A percentile compares a stretch with the other conserved stretches of the same genome.
Evolutionary conservation across 1,284 basidiomycete genomes (phyloP).

Genomic region (Fomitiporia mediterranea): DNA sequence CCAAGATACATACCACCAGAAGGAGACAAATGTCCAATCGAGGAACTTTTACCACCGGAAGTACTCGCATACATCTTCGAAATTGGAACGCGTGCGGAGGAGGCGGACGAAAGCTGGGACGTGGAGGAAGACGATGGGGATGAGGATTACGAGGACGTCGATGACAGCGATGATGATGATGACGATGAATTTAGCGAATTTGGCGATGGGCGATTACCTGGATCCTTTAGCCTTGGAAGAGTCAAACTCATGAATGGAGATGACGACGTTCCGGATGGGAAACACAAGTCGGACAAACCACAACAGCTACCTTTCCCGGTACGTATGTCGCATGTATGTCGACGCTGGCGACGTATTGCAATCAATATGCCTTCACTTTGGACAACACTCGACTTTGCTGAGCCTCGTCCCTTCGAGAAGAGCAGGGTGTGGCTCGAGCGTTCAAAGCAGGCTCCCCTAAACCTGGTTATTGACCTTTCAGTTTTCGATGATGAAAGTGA

Average conservation of each 20-base stretch:
- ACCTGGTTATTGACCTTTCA: constrained; percentile 30
- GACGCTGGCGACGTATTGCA: constrained; percentile 32
- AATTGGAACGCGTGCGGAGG: constrained; percentile 39
- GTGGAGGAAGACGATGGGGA: constrained; percentile 22
- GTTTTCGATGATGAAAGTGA: constrained; percentile 20
- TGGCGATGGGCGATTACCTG: constrained; percentile 7
- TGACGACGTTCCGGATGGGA: constrained; percentile 1
- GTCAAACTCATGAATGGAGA: constrained; percentile 5
- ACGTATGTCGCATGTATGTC: constrained; percentile 41
- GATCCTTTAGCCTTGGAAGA: constrained; percentile 8
- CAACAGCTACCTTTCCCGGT: constrained; percentile 34
- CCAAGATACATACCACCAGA: constrained; percentile 18
- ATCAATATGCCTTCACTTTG: constrained; percentile 33
- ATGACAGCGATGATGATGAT: constrained; percentile 19
- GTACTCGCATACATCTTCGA: constrained; percentile 54
- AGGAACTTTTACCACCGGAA: constrained; percentile 49
- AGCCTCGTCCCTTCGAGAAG: constrained; percentile 29
- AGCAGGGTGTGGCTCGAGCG: constrained; percentile 39
- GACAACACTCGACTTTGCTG: constrained; percentile 24
- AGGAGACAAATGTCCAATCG: constrained; percentile 39
- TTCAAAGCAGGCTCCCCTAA: constrained; percentile 42
- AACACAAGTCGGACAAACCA: constrained; percentile 26
- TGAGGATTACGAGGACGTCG: constrained; percentile 20
- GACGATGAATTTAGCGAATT: constrained; percentile 19
- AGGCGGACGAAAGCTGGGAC: constrained; percentile 31